Evolutionary conservation across 192 early-diverging fungal species (phyloP), one percentile per base, ranked within the genome.

Genomic region (Rhizophagus clarus): DNA sequence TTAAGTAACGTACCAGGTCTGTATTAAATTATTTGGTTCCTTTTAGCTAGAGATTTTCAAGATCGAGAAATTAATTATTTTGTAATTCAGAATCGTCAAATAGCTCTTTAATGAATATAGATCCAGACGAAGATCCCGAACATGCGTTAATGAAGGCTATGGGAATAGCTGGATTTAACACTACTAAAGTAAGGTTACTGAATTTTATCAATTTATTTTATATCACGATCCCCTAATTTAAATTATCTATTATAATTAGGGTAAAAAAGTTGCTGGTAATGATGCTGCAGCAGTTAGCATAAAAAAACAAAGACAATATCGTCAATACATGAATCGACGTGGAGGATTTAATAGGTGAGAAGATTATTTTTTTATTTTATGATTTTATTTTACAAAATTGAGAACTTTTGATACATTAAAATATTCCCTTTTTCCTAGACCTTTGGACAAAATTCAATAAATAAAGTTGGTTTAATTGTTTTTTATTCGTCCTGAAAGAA

Each of bases 301-400:
- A 77, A 94, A 96, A 81, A 95, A 95, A 79, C 92, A 95, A 79
- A 87, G 95, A 62, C 91, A 92, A 70, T 96, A 96, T 82, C 89
- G 96, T 3, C 96, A 97, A 83, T 97, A 97, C 83, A 97, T 97
- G 96, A 97, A 97, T 84, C 85, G 96, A 72, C 90, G 93, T 61
- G 94, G 96, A 60, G 96, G 96, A 22, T 97, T 97, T 77, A 96
- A 96, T 78, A 85, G 90, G 83, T 84, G 17, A 34, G 67, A 11
- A 69, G 75, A 63, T n/a, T 20, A 15, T 1, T 82, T 83, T 66
- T 72, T 87, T 37, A 71, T 61, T 56, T 60, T 31, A 20, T 24
- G 6, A 72, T 42, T 77, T 42, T 37, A 24, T 37, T 40, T 32
- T 29, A 12, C 24, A 61, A n/a, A n/a, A n/a, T n/a, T 15, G 2